A percentile compares a stretch with the other conserved stretches of the same genome.
These are phyloP conservation scores for Fomes fomentarius DNA, from an alignment of 1,284 basidiomycete species.

Conservation along the genomic window DNA sequence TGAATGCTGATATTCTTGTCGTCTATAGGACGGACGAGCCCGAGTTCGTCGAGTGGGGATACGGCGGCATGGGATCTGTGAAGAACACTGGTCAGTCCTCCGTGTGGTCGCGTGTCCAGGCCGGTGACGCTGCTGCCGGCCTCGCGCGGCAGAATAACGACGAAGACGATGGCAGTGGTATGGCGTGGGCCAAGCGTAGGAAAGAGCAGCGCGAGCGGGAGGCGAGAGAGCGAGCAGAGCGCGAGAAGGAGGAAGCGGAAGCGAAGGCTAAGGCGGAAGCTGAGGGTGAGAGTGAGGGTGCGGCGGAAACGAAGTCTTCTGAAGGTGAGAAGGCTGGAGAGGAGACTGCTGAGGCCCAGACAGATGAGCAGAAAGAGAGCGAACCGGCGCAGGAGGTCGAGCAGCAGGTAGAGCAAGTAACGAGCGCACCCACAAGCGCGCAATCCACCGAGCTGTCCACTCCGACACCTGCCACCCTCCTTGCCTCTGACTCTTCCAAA, in stretches of 20 bases:
- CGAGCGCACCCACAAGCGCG: not conserved
- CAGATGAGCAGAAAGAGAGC: conserved; percentile 12
- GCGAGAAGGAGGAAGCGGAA: conserved; percentile 32
- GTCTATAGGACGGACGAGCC: conserved; percentile 46
- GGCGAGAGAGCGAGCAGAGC: conserved; percentile 43
- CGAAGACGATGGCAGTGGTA: conserved; percentile 72
- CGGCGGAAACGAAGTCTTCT: conserved; percentile 21
- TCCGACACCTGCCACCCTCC: conserved; percentile 9
- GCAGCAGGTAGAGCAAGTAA: conserved; percentile 2
- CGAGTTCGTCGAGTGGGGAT: conserved; percentile 86
- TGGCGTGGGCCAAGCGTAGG: conserved; percentile 69
- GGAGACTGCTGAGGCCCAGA: conserved; percentile 13
- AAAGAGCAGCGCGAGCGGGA: conserved; percentile 54
- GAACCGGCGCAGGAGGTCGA: conserved; percentile 4
- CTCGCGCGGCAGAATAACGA: conserved; percentile 38
- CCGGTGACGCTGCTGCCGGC: conserved; percentile 40
- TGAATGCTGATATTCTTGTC: not conserved
- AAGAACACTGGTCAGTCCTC: conserved; percentile 29
- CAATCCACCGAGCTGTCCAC: conserved; percentile 9
- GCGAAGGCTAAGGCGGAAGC: conserved; percentile 14
- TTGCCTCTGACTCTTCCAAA: conserved; percentile 1
- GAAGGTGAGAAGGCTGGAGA: conserved; percentile 26
- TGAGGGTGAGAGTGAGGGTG: conserved; percentile 9
- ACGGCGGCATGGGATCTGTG: conserved; percentile 82
- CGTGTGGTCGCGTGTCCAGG: conserved; percentile 27